These are phyloP conservation scores for Epichloe aotearoae DNA, from an alignment of 2,329 filamentous ascomycete genomes.

Conservation along the genomic window DNA sequence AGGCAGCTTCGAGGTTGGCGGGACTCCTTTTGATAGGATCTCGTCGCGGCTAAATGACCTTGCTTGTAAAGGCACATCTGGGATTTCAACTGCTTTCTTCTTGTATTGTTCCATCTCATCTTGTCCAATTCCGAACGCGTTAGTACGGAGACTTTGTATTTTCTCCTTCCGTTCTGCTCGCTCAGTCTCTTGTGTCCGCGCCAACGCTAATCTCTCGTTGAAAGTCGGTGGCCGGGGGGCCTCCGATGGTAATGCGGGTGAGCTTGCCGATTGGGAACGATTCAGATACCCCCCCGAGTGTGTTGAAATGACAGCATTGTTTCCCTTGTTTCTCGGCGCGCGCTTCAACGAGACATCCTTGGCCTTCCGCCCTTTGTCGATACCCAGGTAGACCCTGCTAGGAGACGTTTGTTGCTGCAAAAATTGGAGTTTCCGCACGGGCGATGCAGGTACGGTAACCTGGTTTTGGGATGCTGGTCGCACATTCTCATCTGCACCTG, in stretches of 20 bases:
- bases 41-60: constrained; percentile 52
- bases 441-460: constrained; percentile 64
- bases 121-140: constrained; percentile 42
- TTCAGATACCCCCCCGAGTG: constrained; percentile 28
- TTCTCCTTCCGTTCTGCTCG: constrained; percentile 37
- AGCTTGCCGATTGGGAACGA: constrained; percentile 27
- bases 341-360: constrained; percentile 75
- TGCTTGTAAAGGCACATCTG: constrained; percentile 32
- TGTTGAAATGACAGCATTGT: constrained; percentile 8
- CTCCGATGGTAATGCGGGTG: constrained; percentile 13
- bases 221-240: constrained; percentile 45
- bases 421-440: constrained; percentile 48
- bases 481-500: constrained; percentile 11
- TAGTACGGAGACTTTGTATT: constrained; percentile 39
- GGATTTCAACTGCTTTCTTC: constrained; percentile 39
- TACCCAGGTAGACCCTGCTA: constrained; percentile 66
- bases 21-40: constrained; percentile 28
- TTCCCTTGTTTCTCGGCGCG: constrained; percentile 36
- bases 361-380: constrained; percentile 75
- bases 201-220: constrained; percentile 72
- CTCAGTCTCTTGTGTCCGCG: constrained; percentile 41
- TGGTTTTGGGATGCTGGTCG: constrained; percentile 14
- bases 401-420: constrained; percentile 55
- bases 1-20: constrained; percentile 17
- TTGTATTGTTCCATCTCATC: constrained; percentile 49